Percentiles rank a stretch among this genome's conserved stretches.
Conservation (phyloP, 2,329 filamentous ascomycete genomes). For the Arthrobotrys sphaeroides region DNA sequence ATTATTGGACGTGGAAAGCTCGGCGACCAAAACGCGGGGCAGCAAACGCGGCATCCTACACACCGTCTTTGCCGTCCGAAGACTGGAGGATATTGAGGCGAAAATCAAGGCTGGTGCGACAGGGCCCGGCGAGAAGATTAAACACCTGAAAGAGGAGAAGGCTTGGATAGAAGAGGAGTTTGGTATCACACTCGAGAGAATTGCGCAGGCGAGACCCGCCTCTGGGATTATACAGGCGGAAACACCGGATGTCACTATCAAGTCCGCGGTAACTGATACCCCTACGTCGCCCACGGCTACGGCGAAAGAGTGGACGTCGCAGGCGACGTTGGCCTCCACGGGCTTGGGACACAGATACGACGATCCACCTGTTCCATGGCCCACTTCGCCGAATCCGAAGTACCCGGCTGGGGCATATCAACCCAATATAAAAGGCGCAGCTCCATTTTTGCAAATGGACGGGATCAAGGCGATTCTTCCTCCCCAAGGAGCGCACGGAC, state of each 20-base stretch:
- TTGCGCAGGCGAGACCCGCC: slow-evolving; percentile 31
- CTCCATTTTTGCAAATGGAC: background rate
- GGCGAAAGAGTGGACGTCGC: slow-evolving; percentile 50
- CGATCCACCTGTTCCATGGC: slow-evolving; percentile 46
- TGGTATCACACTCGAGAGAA: slow-evolving; percentile 39
- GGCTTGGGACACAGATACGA: slow-evolving; percentile 35
- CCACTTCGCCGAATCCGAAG: slow-evolving; percentile 28
- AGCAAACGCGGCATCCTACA: slow-evolving; percentile 50
- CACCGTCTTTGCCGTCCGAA: slow-evolving; percentile 43
- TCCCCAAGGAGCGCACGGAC: background rate
- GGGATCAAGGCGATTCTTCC: slow-evolving; percentile 28
- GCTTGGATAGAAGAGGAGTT: slow-evolving; percentile 49
- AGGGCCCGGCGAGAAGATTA: slow-evolving; percentile 13
- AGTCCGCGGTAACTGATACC: slow-evolving; percentile 29
- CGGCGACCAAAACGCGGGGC: slow-evolving; percentile 34
- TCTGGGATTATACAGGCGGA: background rate
- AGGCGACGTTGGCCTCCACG: slow-evolving; percentile 48
- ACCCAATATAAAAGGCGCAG: slow-evolving; percentile 13
- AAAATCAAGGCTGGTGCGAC: slow-evolving; percentile 3
- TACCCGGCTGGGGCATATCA: slow-evolving; percentile 36
- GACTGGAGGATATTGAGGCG: slow-evolving; percentile 36
- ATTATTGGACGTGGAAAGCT: slow-evolving; percentile 41
- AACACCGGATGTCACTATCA: slow-evolving; percentile 8
- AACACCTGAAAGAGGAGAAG: slow-evolving; percentile 46
- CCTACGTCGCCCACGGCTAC: slow-evolving; percentile 46